Base-by-base conservation (phyloP, 306 rosid genomes). In the Prinsepia uniflora region DNA sequence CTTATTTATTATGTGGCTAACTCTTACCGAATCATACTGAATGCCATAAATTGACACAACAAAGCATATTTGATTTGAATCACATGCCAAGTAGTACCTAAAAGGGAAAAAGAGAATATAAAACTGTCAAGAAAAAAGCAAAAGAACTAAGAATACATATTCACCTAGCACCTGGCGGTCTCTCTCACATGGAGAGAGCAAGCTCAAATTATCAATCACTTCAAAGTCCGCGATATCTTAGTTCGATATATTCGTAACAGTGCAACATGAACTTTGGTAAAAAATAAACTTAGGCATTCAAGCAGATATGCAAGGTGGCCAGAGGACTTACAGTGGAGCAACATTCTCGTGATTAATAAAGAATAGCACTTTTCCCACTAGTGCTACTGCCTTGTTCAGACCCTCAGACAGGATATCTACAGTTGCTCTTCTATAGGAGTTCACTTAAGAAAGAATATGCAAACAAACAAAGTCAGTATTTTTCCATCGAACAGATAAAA, bases 81-180 rank as follows among this genome's bases (percentile, higher is more conserved):
- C 96, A 61, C 94, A 87, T 65, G 88, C 84, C 84, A 90, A 75
- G 74, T 86, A 93, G 80, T 87, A 90, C 84, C 98, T 93, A 65
- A 68, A 68, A 55, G 5, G 4, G 17, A 52, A 13, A 30, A 58
- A 4, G 56, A 63, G 8, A 6, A 14, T 46, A 46, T 45, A 4
- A 48, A 22, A 68, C 1, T 22, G 24, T 39, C 41, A 22, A 19
- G 62, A 65, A 46, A 34, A 45, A 20, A 18, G 14, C n/a, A 39
- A 42, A 49, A 73, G 15, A n/a, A 52, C 43, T 18, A 15, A 50
- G 8, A 11, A 10, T 10, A 20, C 42, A 41, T 6, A 54, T 10
- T 18, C 70, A 39, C 30, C 48, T 41, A 30, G 22, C 63, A 18
- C 19, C 24, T 39, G 6, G 72, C 72, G n/a, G 18, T 15, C 36